A percentile compares a stretch with the other conserved stretches of the same genome.
These are phyloP conservation scores for Amyloporia xantha DNA, from an alignment of 768 basidiomycete species.

Conservation along the genomic window DNA sequence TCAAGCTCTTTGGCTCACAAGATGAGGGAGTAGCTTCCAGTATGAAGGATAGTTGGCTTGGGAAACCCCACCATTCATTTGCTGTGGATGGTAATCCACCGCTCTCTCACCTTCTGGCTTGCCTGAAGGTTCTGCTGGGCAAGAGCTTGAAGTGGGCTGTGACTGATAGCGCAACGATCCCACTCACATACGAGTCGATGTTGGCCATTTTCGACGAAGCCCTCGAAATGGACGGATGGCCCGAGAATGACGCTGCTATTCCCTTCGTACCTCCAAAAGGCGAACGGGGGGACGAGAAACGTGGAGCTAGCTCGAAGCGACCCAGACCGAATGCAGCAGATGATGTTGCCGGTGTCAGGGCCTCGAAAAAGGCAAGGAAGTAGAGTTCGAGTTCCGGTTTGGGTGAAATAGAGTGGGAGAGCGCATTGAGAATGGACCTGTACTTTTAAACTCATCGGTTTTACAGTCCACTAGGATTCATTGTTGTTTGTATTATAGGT, in stretches of 20 bases:
- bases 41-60: background rate
- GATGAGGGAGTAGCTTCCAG: background rate
- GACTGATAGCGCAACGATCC: background rate
- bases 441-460: background rate
- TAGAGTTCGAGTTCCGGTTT: background rate
- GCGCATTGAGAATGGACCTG: background rate
- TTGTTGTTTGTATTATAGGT: background rate
- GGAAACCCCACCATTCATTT: background rate
- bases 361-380: background rate
- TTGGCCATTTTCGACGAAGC: slow-evolving; percentile 3
- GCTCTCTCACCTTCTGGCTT: background rate
- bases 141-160: background rate
- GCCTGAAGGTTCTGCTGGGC: background rate
- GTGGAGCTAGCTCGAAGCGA: slow-evolving; percentile 3
- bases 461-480: background rate
- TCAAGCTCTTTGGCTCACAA: background rate
- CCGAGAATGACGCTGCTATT: slow-evolving; percentile 1
- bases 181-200: slow-evolving; percentile 4
- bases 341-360: background rate
- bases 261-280: slow-evolving; percentile 1
- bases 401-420: background rate
- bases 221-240: slow-evolving; percentile 6
- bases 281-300: background rate
- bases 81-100: background rate
- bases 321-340: background rate